Evolutionary conservation across 805 yeast species (phyloP), one percentile per base, ranked within the genome.

Genomic region (Barnettozyma californica): DNA sequence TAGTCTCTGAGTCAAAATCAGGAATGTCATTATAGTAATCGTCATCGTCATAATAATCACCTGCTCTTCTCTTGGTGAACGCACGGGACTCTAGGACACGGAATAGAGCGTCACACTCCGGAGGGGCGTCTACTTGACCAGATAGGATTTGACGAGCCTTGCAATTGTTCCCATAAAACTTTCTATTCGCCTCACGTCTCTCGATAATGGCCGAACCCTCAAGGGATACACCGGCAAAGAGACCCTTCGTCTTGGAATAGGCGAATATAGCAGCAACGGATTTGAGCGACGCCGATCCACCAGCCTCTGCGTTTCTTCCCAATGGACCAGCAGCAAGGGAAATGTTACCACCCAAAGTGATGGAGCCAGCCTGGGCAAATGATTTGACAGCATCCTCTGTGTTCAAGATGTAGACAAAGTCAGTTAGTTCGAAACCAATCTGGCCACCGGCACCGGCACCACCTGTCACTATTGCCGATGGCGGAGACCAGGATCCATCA

Each of bases 371-470:
- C 65, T 90, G 96, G 13, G 97, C 89, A 68, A 92, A 92, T 10
- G 97, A 82, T 53, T 86, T 88, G 42, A 92, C 99, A 2, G 99
- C 98, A 2, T 90, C 80, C 45, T 79, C 75, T 13, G 87, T 80
- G 70, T 94, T 92, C 55, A 92, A 76, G 51, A 94, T 91, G 65
- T 92, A 92, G 26, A 92, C 97, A 63, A 92, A 92, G 70, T 92
- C 98, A 1, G 99, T 92, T 60, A 92, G 72, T 65, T 92, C 99
- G 9, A 96, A 91, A 38, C 99, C 99, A 55, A 94, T 80, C 71
- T 90, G 95, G 40, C 99, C 99, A 51, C 99, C 99, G 7, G 94
- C 97, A 61, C 99, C 98, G 4, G 97, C 98, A 59, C 98, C 99
- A 3, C 96, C 98, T 20, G 97, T 87, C 46, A 81, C 84, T 55